Percentiles rank a stretch among this genome's conserved stretches.
These are phyloP conservation scores for Creolimax fragrantissima DNA, from an alignment of 78 protist genomes.

Conservation along the genomic window DNA sequence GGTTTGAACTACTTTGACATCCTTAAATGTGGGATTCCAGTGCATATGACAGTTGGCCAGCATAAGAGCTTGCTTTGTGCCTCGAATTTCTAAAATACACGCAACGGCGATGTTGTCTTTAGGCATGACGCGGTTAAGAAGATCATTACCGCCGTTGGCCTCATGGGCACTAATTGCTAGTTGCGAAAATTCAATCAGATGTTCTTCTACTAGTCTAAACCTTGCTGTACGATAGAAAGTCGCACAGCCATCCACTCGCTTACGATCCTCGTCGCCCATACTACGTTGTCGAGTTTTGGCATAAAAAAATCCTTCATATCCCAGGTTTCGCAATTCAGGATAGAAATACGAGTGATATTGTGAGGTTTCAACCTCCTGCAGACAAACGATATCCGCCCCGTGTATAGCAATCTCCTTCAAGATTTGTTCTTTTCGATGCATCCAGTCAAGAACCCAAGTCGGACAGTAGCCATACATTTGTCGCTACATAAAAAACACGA, in stretches of 20 bases:
- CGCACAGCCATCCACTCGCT: slow-evolving; percentile 32
- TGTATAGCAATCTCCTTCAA: neutral
- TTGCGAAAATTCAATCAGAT: neutral
- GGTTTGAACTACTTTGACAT: slow-evolving; percentile 40
- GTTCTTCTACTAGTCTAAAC: neutral
- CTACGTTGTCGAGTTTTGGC: slow-evolving; percentile 21
- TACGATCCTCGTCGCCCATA: neutral
- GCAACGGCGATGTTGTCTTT: slow-evolving; percentile 39
- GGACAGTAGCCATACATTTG: slow-evolving; percentile 28
- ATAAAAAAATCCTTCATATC: slow-evolving; percentile 26
- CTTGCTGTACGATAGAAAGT: neutral
- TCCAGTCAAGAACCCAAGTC: slow-evolving; percentile 35
- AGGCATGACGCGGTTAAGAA: slow-evolving; percentile 21
- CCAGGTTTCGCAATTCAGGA: slow-evolving; percentile 18
- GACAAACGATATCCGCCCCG: slow-evolving; percentile 19
- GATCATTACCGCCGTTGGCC: neutral
- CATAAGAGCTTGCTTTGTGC: neutral
- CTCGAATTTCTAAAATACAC: neutral
- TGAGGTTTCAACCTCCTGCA: slow-evolving; percentile 31
- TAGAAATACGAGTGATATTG: slow-evolving; percentile 2
- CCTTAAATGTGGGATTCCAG: slow-evolving; percentile 36
- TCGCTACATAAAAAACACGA: no score
- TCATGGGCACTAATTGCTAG: neutral
- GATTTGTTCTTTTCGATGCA: slow-evolving; percentile 7
- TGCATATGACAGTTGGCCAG: slow-evolving; percentile 34